These are phyloP conservation scores for Penicillium vulpinum DNA, from an alignment of 2,329 filamentous ascomycete species.

Conservation along the genomic window DNA sequence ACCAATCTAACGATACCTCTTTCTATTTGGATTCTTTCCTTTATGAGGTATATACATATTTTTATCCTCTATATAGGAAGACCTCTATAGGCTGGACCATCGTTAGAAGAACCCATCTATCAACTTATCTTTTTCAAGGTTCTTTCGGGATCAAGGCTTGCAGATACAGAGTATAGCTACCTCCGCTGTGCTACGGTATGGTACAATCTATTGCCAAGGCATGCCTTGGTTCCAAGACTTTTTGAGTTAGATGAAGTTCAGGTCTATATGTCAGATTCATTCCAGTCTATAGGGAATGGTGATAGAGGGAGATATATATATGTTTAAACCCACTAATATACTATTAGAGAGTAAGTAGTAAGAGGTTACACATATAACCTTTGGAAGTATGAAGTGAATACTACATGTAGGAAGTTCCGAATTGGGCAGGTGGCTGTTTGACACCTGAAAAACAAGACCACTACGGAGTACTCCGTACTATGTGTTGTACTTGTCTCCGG, in stretches of 20 bases:
- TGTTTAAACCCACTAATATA: too few species aligned
- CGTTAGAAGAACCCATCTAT: too few species aligned
- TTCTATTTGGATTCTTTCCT: background rate
- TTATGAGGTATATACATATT: background rate
- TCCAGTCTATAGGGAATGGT: background rate
- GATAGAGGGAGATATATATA: background rate
- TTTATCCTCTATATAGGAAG: background rate
- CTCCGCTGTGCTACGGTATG: background rate
- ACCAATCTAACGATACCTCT: background rate
- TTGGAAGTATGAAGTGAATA: background rate
- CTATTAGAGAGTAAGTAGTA: too few species aligned
- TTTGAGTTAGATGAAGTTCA: background rate
- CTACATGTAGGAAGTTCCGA: background rate
- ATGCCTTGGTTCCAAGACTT: background rate
- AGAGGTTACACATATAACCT: too few species aligned
- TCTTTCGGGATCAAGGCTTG: too few species aligned
- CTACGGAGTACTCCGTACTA: too few species aligned
- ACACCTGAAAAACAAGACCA: background rate
- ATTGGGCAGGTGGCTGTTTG: background rate
- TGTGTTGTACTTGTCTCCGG: too few species aligned
- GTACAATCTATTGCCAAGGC: background rate
- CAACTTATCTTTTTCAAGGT: too few species aligned
- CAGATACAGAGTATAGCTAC: background rate
- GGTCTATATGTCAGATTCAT: background rate
- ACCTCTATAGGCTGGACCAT: background rate